Conservation (phyloP, 2,329 filamentous ascomycete species). For the Aspergillus costaricaensis region DNA sequence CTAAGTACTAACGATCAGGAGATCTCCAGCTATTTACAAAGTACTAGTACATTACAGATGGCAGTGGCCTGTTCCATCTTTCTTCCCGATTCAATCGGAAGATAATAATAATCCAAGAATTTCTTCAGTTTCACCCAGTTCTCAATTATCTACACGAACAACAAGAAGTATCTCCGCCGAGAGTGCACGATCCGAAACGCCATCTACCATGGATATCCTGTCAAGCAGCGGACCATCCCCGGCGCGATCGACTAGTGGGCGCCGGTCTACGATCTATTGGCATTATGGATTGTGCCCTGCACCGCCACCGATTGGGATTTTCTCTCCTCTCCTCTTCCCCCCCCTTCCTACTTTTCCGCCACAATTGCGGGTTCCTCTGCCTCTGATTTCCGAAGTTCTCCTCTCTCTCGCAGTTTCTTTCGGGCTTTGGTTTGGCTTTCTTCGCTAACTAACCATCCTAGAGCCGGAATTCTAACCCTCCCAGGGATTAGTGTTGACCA, state of each 20-base stretch:
- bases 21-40: too few species aligned
- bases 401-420: neutral
- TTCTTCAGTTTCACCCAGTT: neutral
- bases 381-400: neutral
- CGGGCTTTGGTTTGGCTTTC: neutral
- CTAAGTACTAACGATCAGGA: too few species aligned
- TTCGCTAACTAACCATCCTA: too few species aligned
- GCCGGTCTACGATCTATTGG: conserved; percentile 16
- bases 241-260: conserved; percentile 12
- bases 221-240: neutral
- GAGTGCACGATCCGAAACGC: neutral
- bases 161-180: neutral
- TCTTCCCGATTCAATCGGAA: too few species aligned
- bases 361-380: conserved; percentile 5
- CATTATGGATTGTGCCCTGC: neutral
- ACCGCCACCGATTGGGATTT: conserved; percentile 17
- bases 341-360: too few species aligned
- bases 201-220: neutral
- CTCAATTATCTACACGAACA: neutral
- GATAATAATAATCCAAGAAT: too few species aligned
- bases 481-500: neutral
- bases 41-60: too few species aligned
- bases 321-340: too few species aligned
- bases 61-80: too few species aligned
- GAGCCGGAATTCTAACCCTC: neutral